Evolutionary conservation across 345 rosid species (phyloP), one percentile per base, ranked within the genome.

Genomic region (Citrus cavaleriei): DNA sequence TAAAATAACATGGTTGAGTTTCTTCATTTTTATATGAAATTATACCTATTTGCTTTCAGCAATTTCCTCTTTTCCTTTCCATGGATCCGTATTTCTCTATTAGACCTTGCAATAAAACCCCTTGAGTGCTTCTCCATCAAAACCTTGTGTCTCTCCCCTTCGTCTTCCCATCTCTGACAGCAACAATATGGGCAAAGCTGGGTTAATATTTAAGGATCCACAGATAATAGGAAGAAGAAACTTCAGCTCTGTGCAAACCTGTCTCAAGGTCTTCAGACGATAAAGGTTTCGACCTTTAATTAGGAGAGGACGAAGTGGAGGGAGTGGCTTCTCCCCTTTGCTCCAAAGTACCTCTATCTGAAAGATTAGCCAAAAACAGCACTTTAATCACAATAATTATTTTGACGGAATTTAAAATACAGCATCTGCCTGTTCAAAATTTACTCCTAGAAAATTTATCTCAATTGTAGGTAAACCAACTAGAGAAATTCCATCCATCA

Each of bases 331-430:
- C 72, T 82, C 85, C 77, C 94, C 92, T 84, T 81, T 88, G 84
- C 91, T 88, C 94, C 92, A 91, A 6, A 91, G 88, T 75, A 91
- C 92, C 79, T 91, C 94, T 72, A 91, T 78, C 91, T 91, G 85
- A 77, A 75, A 77, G n/a, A 76, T 59, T 25, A 77, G 57, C 77
- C 55, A 77, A 62, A 58, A 46, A 42, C 2, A 78, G 24, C 37
- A 59, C 46, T 69, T 75, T 57, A 65, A 73, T 7, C 42, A 58
- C 40, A 1, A 65, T 25, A 37, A 61, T 25, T 12, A 7, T 69
- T 69, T 12, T 66, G 21, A 28, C 3, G 3, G 30, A 28, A 28
- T 28, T 28, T 28, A 28, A 28, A 28, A 28, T 28, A 28, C 30
- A 28, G 30, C 30, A 28, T 28, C 30, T 28, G 30, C 30, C 30